Evolutionary conservation across 495 filamentous ascomycete species (phyloP).

Genomic region (Friedmanniomyces simplex): DNA sequence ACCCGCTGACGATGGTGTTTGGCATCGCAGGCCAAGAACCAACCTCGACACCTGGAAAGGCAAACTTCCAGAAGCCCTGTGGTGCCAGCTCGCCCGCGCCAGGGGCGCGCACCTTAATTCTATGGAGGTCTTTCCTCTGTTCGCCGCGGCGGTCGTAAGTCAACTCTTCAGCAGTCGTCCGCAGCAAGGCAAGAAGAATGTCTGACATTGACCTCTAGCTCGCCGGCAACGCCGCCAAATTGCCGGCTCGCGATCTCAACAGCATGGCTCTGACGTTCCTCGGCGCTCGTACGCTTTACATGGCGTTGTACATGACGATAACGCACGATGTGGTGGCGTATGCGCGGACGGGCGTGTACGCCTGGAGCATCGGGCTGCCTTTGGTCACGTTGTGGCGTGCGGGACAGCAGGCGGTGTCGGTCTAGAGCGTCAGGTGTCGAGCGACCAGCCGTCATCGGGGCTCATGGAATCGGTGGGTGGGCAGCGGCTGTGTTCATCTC

Average conservation of each 20-base stretch:
- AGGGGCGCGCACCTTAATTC: constrained; percentile 11
- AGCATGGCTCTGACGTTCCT: constrained; percentile 12
- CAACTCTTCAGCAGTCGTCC: background rate
- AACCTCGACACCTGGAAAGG: constrained; percentile 15
- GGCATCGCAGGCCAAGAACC: constrained; percentile 1
- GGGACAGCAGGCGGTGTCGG: background rate
- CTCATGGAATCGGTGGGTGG: too few species aligned
- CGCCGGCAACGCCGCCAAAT: constrained; percentile 10
- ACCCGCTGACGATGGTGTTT: background rate
- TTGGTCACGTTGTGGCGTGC: constrained; percentile 7
- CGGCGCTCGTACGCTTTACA: constrained; percentile 7
- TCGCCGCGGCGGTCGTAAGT: constrained; percentile 12
- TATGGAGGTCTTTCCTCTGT: constrained; percentile 14
- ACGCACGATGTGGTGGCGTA: constrained; percentile 4
- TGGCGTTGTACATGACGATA: constrained; percentile 7
- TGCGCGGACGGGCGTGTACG: constrained; percentile 11
- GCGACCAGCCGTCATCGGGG: background rate
- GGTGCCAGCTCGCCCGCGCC: constrained; percentile 7
- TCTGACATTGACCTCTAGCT: background rate
- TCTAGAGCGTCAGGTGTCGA: background rate
- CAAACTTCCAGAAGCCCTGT: constrained; percentile 4
- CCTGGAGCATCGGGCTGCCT: constrained; percentile 11
- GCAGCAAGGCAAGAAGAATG: background rate
- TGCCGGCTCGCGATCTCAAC: constrained; percentile 11
- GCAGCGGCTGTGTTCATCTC: too few species aligned